Conservation (phyloP, 192 early-diverging fungal species). For the Backusella sp. region DNA sequence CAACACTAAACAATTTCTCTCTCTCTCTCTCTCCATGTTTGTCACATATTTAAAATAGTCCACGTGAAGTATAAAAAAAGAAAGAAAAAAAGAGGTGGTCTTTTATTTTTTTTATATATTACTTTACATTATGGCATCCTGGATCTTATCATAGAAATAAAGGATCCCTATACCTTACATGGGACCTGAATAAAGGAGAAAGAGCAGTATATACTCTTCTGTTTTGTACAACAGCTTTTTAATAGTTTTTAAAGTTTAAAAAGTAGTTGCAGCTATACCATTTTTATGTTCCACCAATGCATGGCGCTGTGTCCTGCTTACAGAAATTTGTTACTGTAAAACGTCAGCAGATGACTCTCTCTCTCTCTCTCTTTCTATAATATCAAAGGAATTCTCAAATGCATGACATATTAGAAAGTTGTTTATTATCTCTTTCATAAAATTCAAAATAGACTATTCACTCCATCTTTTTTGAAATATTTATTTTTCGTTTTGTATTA, state of each 20-base stretch:
- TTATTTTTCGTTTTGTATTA: neutral
- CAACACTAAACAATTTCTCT: no score
- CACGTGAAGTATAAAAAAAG: neutral
- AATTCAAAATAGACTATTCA: neutral
- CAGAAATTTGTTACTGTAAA: constrained; percentile 1
- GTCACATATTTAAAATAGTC: neutral
- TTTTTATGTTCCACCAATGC: neutral
- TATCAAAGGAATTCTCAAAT: neutral
- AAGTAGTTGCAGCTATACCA: neutral
- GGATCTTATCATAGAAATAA: neutral
- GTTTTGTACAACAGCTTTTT: neutral
- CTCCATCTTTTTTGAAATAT: neutral
- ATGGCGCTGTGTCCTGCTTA: neutral
- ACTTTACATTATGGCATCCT: neutral
- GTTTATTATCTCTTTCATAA: neutral
- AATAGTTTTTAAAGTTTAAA: neutral
- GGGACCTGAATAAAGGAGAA: neutral
- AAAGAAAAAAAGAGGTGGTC: neutral
- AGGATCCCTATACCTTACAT: neutral
- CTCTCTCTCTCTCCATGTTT: no score
- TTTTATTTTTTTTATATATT: neutral
- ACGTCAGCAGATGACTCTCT: constrained; percentile 1
- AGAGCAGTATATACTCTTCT: neutral
- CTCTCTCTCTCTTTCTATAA: neutral
- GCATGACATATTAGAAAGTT: neutral